Evolutionary conservation across 345 rosid genomes (phyloP).

Genomic region (Luvunga scandens): DNA sequence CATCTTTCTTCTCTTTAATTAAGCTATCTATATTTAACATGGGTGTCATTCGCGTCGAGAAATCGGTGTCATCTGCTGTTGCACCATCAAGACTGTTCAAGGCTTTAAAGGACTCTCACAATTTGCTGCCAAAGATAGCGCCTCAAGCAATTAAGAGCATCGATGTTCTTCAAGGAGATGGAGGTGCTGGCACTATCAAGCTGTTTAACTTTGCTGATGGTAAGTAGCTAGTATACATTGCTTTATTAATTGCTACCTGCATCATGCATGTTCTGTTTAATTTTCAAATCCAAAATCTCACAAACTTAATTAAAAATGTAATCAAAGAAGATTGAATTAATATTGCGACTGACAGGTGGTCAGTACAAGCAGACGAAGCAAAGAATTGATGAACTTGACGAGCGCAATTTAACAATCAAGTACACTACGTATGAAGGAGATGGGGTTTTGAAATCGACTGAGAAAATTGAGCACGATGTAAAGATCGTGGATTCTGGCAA

Average conservation of each 20-base stretch:
- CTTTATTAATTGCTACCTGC: no score
- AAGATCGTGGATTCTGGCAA: background rate
- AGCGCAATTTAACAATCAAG: background rate
- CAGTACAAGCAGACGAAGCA: background rate
- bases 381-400: background rate
- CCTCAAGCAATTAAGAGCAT: conserved; percentile 28
- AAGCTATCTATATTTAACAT: background rate
- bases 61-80: conserved; percentile 6
- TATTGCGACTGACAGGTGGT: no score
- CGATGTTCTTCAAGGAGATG: conserved; percentile 28
- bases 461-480: conserved; percentile 1
- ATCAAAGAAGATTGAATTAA: no score
- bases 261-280: no score
- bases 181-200: conserved; percentile 37
- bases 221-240: background rate
- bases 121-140: conserved; percentile 16
- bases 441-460: background rate
- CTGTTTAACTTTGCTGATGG: conserved; percentile 24
- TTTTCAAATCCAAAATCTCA: no score
- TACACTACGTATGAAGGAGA: background rate
- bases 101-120: conserved; percentile 1
- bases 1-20: background rate
- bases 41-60: conserved; percentile 14
- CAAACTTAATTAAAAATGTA: no score
- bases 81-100: background rate